Evolutionary conservation across 495 filamentous ascomycete species (phyloP).

Genomic region (Cryomyces minteri): DNA sequence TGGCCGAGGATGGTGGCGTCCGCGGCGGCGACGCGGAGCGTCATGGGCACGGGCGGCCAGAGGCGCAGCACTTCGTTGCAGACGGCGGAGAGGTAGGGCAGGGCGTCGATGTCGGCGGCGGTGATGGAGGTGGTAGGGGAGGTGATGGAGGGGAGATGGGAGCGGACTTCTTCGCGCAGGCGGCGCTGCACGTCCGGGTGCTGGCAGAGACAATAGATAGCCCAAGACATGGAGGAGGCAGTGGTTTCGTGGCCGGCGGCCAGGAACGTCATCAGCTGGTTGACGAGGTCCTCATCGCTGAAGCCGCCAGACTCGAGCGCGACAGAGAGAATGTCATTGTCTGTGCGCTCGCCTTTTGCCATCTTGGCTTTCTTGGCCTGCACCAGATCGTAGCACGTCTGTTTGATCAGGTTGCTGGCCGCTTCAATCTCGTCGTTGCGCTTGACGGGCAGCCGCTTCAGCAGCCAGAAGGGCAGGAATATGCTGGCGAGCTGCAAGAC

Average conservation of each 20-base stretch:
- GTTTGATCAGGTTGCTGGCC: constrained; percentile 38
- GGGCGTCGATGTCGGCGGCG: constrained; percentile 29
- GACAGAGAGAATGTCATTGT: constrained; percentile 66
- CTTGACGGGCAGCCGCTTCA: constrained; percentile 38
- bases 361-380: constrained; percentile 44
- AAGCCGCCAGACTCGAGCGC: constrained; percentile 63
- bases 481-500: constrained; percentile 27
- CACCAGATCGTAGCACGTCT: constrained; percentile 46
- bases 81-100: constrained; percentile 42
- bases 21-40: constrained; percentile 39
- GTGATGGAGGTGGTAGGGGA: constrained; percentile 26
- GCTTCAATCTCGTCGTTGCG: constrained; percentile 42
- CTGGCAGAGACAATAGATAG: constrained; percentile 37
- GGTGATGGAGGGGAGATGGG: constrained; percentile 38
- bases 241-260: constrained; percentile 80
- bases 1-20: constrained; percentile 45
- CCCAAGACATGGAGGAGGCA: constrained; percentile 40
- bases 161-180: constrained; percentile 41
- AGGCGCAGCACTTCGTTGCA: constrained; percentile 41
- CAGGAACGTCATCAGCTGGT: constrained; percentile 93
- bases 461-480: constrained; percentile 30
- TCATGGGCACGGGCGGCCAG: constrained; percentile 38
- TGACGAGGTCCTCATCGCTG: constrained; percentile 59
- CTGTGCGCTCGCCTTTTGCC: constrained; percentile 26
- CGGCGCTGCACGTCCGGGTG: constrained; percentile 36